Conservation (phyloP, 495 filamentous ascomycete genomes). For the Aspergillus bridgeri region DNA sequence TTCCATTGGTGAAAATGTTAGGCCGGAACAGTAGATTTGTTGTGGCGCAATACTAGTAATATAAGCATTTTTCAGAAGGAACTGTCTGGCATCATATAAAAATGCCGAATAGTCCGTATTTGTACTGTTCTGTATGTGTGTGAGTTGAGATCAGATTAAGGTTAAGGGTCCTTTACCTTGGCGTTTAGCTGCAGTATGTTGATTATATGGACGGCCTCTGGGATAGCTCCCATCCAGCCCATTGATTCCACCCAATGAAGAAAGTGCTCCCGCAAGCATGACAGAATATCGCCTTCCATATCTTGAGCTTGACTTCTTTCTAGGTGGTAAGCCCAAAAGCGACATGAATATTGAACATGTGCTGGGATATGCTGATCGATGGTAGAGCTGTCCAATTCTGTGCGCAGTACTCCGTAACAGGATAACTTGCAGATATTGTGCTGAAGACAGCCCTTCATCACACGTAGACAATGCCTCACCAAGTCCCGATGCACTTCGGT, state of each 20-base stretch:
- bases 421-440: constrained; percentile 36
- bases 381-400: constrained; percentile 20
- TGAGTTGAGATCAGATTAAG: neutral
- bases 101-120: constrained; percentile 21
- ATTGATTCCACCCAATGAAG: constrained; percentile 45
- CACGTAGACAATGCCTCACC: neutral
- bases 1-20: constrained; percentile 32
- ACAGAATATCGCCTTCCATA: constrained; percentile 20
- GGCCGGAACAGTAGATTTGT: constrained; percentile 22
- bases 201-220: constrained; percentile 16
- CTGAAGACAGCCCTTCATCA: constrained; percentile 25
- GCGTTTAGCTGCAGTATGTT: neutral
- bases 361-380: constrained; percentile 24
- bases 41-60: constrained; percentile 31
- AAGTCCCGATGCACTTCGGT: constrained; percentile 4
- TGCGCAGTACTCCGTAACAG: constrained; percentile 19
- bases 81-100: constrained; percentile 34
- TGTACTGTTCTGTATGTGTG: constrained; percentile 8
- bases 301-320: constrained; percentile 25
- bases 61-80: constrained; percentile 25
- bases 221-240: constrained; percentile 28
- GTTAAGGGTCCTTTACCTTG: neutral
- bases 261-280: constrained; percentile 39
- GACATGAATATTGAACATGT: constrained; percentile 39
- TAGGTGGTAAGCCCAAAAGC: constrained; percentile 47